Evolutionary conservation across 2,329 filamentous ascomycete species (phyloP).

Genomic region (Sporothrix dimorphospora): DNA sequence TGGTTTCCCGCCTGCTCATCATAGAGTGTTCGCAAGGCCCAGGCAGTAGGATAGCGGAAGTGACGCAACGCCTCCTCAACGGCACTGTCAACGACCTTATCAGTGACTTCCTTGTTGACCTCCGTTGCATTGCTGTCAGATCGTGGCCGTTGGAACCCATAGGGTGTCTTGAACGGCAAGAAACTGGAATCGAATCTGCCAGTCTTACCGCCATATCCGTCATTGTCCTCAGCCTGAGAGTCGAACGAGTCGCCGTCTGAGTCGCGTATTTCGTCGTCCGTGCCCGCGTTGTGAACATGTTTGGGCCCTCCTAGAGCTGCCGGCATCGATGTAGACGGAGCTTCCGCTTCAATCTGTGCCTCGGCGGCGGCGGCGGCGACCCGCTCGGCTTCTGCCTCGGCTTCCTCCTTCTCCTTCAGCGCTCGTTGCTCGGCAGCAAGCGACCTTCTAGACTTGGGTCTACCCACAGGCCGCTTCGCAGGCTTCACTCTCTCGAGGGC

Average conservation of each 20-base stretch:
- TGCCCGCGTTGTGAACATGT: not conserved
- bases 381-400: constrained; percentile 23
- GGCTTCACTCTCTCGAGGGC: constrained; percentile 5
- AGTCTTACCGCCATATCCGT: constrained; percentile 7
- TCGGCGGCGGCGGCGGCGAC: not conserved
- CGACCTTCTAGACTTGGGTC: constrained; percentile 28
- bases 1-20: constrained; percentile 58
- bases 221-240: constrained; percentile 5
- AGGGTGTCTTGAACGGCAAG: not conserved
- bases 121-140: constrained; percentile 34
- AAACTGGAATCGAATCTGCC: not conserved
- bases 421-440: constrained; percentile 27
- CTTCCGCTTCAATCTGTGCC: constrained; percentile 36
- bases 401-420: constrained; percentile 30
- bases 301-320: not conserved
- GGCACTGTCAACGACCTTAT: constrained; percentile 59
- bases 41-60: constrained; percentile 64
- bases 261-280: constrained; percentile 1
- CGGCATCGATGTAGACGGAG: not conserved
- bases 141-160: constrained; percentile 24
- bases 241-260: constrained; percentile 17
- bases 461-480: constrained; percentile 30
- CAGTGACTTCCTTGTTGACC: constrained; percentile 50
- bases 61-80: constrained; percentile 61
- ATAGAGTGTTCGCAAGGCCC: constrained; percentile 62